Evolutionary conservation across 1,284 basidiomycete genomes (phyloP), one percentile per base, ranked within the genome.

Genomic region (Austroboletus novae-zelandiae): DNA sequence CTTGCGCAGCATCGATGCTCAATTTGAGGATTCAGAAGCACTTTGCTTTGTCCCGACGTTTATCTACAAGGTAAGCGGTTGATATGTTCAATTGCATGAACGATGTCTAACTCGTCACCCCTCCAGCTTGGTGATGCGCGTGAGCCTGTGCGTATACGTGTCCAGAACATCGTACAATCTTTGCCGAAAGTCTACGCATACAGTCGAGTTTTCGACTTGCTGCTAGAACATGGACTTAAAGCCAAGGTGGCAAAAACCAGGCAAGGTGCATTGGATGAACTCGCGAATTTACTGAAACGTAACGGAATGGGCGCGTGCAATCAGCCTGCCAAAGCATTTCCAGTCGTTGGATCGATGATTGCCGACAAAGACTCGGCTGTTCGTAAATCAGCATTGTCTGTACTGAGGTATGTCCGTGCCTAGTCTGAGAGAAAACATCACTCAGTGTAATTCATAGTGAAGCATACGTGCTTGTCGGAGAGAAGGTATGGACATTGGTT

Each of bases 231-330:
- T 62, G 94, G 94, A 8, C 71, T 94, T 37, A 86, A 84, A 64
- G 88, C 89, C 6, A 96, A 96, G 70, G 91, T 94, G 14, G 87
- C 94, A 1, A 94, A 95, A 66, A 89, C 91, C 8, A 82, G 94
- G 17, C 88, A 94, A 66, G 91, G 93, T 23, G 78, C 87, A 31
- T 72, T 95, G 43, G 90, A 92, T 56, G 94, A 96, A 65, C 73
- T 96, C 48, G 87, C 80, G 6, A 76, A 75, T 45, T 74, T 97
- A 35, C 71, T 96, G 55, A 89, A 89, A 62, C 86, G 86, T 49
- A 92, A 89, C 35, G 94, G 94, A 11, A 81, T 92, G 64, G 81
- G 81, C 48, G 87, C 90, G 30, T 92, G 89, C 59, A 88, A 85
- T 55, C 69, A 84, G 47, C 88, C 91, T 3, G 64, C 72, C 30